Evolutionary conservation across 176 grass and related monocot species (phyloP), one percentile per base, ranked within the genome.

Genomic region (Echinochloa phyllopogon): DNA sequence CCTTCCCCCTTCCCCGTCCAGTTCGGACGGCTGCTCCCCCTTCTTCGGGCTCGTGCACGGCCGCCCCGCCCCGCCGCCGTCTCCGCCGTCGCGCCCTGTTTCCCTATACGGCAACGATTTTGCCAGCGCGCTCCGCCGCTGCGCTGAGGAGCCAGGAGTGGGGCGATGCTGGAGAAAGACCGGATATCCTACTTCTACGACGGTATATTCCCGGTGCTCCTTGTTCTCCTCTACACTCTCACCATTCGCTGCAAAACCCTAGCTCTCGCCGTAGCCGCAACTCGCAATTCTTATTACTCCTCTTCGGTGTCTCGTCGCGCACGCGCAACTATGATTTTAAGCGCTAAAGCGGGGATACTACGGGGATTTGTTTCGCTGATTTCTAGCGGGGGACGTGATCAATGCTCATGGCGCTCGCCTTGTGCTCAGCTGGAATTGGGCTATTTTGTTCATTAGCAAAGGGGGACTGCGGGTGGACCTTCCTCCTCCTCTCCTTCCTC

Each of bases 141-240:
- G 71, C 72, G 10, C 14, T 77, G 6, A 18, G 57, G 42, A 52
- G 10, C 74, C 8, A 20, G 69, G 47, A 49, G 57, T 42, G 57
- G 43, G n/a, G 67, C 44, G 66, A 98, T 98, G 96, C 67, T 79
- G 82, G 76, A 92, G 79, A 98, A 94, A 86, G 93, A 98, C 68
- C 88, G 89, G 72, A 98, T 98, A 72, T 87, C 96, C 68, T 98
- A 98, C 74, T 98, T 98, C 91, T 98, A 95, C 85, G 96, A 98
- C 81, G 96, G 96, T 98, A 88, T 65, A 50, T 86, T 69, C 55
- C 3, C 18, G 69, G 56, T n/a, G 57, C 75, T 27, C 73, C 52
- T 42, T 60, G 23, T 68, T 52, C 76, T 58, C 65, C 55, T 47
- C 27, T 20, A 59, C 42, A 11, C 55, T 9, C 15, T 67, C 45